A percentile compares a stretch with the other conserved stretches of the same genome.
Conservation (phyloP, 257 asterid species). For the Lantana camara region DNA sequence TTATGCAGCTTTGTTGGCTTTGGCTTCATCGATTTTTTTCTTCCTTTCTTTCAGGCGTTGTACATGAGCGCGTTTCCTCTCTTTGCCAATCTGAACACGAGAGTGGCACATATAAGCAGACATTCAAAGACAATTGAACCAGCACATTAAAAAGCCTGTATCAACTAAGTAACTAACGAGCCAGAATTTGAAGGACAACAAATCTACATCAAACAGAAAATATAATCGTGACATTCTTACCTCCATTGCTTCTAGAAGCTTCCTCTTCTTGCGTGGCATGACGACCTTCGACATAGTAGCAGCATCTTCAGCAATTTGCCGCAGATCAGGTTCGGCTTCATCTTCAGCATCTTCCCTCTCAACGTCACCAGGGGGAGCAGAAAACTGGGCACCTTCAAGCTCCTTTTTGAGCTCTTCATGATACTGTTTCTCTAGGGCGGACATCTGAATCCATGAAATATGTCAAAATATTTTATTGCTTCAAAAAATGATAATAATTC, state of each 20-base stretch:
- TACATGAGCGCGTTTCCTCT: constrained; percentile 39
- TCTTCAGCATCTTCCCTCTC: constrained; percentile 42
- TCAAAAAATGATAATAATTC: too few species aligned
- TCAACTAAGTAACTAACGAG: not conserved
- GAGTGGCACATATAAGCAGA: constrained; percentile 1
- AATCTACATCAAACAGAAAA: not conserved
- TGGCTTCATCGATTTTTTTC: constrained; percentile 51
- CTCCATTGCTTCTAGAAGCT: constrained; percentile 65
- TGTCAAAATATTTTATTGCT: not conserved
- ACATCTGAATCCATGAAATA: constrained; percentile 53
- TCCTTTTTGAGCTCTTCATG: constrained; percentile 68
- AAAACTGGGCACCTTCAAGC: constrained; percentile 46
- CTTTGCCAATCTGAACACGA: constrained; percentile 56
- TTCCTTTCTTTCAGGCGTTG: constrained; percentile 48
- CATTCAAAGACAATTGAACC: not conserved
- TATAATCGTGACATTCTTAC: constrained; percentile 33
- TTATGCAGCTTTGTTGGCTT: constrained; percentile 42
- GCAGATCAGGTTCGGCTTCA: constrained; percentile 40
- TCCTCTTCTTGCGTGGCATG: constrained; percentile 69
- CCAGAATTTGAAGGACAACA: not conserved
- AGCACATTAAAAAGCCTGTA: too few species aligned
- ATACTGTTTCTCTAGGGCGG: constrained; percentile 53
- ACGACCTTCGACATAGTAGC: constrained; percentile 43
- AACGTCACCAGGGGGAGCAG: constrained; percentile 33
- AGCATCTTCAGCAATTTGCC: constrained; percentile 59